Conservation (phyloP, 805 yeast genomes). For the Cyberlindnera mississippiensis region DNA sequence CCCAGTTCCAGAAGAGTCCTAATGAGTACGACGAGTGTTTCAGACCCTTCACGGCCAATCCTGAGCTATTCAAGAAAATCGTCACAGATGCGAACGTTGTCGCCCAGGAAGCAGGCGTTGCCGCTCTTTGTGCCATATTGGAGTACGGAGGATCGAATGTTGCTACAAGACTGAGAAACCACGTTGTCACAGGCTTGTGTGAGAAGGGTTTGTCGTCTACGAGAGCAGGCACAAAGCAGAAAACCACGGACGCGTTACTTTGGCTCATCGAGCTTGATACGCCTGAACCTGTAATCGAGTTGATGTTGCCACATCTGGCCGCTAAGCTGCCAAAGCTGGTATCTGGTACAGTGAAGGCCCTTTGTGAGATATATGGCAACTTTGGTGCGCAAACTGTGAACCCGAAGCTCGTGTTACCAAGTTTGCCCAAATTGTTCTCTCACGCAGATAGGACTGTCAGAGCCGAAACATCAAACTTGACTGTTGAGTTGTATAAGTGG, state of each 20-base stretch:
- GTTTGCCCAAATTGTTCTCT: constrained; percentile 64
- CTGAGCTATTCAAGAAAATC: constrained; percentile 52
- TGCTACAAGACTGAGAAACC: constrained; percentile 37
- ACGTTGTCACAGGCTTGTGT: constrained; percentile 49
- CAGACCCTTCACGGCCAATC: constrained; percentile 43
- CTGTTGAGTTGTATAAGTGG: constrained; percentile 71
- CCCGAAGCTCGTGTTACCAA: constrained; percentile 53
- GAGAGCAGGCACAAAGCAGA: constrained; percentile 68
- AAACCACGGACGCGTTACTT: constrained; percentile 58
- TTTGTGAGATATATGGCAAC: constrained; percentile 43
- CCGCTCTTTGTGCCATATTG: constrained; percentile 49
- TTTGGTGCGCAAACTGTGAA: constrained; percentile 63
- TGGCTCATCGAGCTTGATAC: constrained; percentile 61
- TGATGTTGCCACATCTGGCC: constrained; percentile 54
- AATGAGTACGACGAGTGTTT: constrained; percentile 56
- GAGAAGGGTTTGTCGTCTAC: constrained; percentile 81
- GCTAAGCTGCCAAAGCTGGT: constrained; percentile 77
- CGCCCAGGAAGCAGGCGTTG: constrained; percentile 82
- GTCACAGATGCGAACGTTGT: constrained; percentile 82
- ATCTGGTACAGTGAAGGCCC: constrained; percentile 57
- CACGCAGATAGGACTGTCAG: constrained; percentile 89
- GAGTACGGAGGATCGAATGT: constrained; percentile 50
- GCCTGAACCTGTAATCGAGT: constrained; percentile 65
- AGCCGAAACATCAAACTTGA: constrained; percentile 64
- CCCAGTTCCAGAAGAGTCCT: constrained; percentile 48